phyloP scores from a whole-genome alignment of 495 filamentous ascomycete genomes.

The Chaetomidium leptoderma region DNA sequence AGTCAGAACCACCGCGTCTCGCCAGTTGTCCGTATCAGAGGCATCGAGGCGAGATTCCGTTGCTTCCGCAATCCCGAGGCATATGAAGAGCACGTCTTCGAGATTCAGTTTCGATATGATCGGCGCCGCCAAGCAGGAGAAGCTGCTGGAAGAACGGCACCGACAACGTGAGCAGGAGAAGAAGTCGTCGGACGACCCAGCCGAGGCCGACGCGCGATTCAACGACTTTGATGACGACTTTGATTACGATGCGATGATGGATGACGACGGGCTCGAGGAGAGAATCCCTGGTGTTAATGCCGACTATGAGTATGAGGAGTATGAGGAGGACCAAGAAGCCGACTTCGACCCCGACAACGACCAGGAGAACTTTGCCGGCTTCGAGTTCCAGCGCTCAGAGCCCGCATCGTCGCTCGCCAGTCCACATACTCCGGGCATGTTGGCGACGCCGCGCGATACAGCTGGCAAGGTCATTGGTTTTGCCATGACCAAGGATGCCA shows the following conservation, averaged over 20 bases:
- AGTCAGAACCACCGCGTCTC: conserved; percentile 29
- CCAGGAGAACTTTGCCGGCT: conserved; percentile 52
- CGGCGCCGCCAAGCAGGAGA: conserved; percentile 76
- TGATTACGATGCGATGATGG: conserved; percentile 66
- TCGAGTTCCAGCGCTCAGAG: conserved; percentile 50
- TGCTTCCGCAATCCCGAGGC: conserved; percentile 58
- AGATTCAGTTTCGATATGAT: conserved; percentile 92
- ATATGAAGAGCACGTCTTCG: conserved; percentile 82
- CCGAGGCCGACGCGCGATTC: conserved; percentile 40
- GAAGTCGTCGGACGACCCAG: conserved; percentile 33
- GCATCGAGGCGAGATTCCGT: conserved; percentile 39
- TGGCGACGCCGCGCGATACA: conserved; percentile 52
- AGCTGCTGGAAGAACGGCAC: conserved; percentile 79
- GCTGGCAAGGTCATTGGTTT: conserved; percentile 48
- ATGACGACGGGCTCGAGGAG: conserved; percentile 70
- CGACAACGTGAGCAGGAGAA: conserved; percentile 63
- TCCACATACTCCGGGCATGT: conserved; percentile 43
- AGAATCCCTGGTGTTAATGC: conserved; percentile 70
- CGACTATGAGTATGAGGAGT: conserved; percentile 52
- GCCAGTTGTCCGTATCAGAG: conserved; percentile 37
- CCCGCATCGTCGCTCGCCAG: conserved; percentile 45
- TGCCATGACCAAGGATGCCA: conserved; percentile 44
- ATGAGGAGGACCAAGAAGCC: conserved; percentile 31
- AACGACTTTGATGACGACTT: conserved; percentile 67
- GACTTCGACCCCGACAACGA: conserved; percentile 43